phyloP scores from a whole-genome alignment of 805 yeast genomes.

The Starmerella sp. region DNA sequence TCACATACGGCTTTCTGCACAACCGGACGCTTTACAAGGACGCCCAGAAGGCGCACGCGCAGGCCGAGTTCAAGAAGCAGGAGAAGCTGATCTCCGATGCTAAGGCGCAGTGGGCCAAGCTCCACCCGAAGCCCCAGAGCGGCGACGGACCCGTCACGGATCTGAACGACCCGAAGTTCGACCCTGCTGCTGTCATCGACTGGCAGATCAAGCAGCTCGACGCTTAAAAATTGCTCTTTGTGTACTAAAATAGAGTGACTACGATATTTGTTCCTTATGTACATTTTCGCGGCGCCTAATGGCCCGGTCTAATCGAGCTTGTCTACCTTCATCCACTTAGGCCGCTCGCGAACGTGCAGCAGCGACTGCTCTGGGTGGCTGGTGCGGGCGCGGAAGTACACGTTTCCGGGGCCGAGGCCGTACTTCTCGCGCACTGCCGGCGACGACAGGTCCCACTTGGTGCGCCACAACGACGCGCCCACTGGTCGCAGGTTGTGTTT shows the following conservation, averaged over 20 bases:
- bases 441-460: conserved; percentile 61
- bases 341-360: conserved; percentile 22
- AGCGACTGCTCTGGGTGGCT: conserved; percentile 24
- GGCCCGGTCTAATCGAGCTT: conserved; percentile 1
- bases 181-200: conserved; percentile 42
- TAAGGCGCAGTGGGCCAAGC: conserved; percentile 72
- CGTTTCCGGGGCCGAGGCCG: conserved; percentile 64
- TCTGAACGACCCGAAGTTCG: conserved; percentile 84
- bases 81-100: conserved; percentile 76
- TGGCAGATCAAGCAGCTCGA: conserved; percentile 18
- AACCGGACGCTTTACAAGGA: conserved; percentile 54
- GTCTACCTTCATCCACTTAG: conserved; percentile 21
- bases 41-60: conserved; percentile 48
- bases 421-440: conserved; percentile 55
- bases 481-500: conserved; percentile 52
- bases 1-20: conserved; percentile 79
- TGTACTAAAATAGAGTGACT: neutral
- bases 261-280: neutral
- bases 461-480: conserved; percentile 91
- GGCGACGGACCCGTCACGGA: conserved; percentile 39
- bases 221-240: conserved; percentile 3
- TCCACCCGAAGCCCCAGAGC: conserved; percentile 37
- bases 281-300: neutral
- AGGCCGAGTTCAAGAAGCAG: conserved; percentile 49
- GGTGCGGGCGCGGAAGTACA: conserved; percentile 34